These are phyloP conservation scores for Adenanthera pavonina DNA, from an alignment of 306 rosid genomes.

Conservation along the genomic window DNA sequence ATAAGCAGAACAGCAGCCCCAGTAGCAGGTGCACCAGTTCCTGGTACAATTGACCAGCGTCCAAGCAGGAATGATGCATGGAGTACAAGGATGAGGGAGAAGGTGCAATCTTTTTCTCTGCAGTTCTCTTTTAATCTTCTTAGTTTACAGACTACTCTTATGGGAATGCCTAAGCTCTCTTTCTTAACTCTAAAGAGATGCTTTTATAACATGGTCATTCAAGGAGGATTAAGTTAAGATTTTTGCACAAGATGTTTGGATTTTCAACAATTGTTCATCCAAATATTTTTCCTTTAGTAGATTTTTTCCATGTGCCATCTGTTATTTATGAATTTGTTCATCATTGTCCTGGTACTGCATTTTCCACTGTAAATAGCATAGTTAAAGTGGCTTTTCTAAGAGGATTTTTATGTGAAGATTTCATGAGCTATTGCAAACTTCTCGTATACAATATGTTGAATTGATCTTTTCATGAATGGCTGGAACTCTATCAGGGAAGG, in stretches of 20 bases:
- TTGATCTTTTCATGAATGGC: conserved; percentile 6
- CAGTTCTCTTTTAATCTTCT: neutral
- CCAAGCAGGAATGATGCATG: conserved; percentile 93
- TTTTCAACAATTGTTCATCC: neutral
- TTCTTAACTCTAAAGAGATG: neutral
- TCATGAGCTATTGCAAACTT: conserved; percentile 10
- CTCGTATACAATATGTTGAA: neutral
- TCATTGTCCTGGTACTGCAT: conserved; percentile 26
- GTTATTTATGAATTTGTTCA: neutral
- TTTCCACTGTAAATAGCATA: neutral
- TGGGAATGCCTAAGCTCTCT: neutral
- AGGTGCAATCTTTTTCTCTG: conserved; percentile 57
- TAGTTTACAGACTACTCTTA: neutral
- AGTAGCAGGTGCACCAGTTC: conserved; percentile 79
- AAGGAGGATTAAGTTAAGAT: neutral
- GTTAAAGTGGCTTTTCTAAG: neutral
- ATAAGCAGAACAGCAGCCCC: conserved; percentile 73
- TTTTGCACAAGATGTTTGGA: neutral
- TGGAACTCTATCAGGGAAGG: neutral
- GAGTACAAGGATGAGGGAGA: conserved; percentile 98
- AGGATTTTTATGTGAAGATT: neutral
- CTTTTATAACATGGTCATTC: neutral
- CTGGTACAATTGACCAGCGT: conserved; percentile 75
- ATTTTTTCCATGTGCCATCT: neutral
- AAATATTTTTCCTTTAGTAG: neutral